phyloP scores from a whole-genome alignment of 2,329 filamentous ascomycete species.

The Purpureocillium takamizusanense region DNA sequence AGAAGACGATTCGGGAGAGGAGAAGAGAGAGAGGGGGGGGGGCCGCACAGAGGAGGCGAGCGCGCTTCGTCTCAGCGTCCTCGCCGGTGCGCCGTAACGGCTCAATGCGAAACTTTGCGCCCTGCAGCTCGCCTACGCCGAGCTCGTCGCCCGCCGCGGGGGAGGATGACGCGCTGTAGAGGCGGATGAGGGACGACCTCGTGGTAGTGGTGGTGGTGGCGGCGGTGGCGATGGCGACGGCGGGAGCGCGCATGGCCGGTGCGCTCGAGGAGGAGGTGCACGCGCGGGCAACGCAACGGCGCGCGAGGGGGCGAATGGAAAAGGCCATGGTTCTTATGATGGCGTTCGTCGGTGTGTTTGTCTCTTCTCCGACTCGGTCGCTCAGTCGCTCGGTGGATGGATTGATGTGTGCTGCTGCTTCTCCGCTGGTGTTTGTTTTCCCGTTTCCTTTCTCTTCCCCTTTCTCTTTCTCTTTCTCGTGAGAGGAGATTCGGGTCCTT shows the following conservation, averaged over 20 bases:
- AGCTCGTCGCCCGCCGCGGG: slow-evolving; percentile 41
- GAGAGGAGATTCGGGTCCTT: too few relatives aligned
- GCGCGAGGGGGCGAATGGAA: slow-evolving; percentile 9
- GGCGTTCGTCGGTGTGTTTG: too few relatives aligned
- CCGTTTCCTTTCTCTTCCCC: too few relatives aligned
- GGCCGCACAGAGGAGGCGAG: slow-evolving; percentile 63
- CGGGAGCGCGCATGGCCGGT: too few relatives aligned
- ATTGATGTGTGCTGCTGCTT: too few relatives aligned
- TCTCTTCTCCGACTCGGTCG: too few relatives aligned
- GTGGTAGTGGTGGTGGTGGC: too few relatives aligned
- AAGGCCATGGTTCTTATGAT: slow-evolving; percentile 4
- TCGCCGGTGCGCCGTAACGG: slow-evolving; percentile 81
- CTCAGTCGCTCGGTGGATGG: too few relatives aligned
- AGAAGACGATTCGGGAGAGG: slow-evolving; percentile 4
- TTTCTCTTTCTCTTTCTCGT: too few relatives aligned
- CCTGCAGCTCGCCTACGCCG: slow-evolving; percentile 78
- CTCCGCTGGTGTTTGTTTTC: too few relatives aligned
- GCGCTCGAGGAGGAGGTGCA: background rate
- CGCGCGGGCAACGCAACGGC: slow-evolving; percentile 3
- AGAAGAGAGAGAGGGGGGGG: slow-evolving; percentile 2
- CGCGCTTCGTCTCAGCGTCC: slow-evolving; percentile 76
- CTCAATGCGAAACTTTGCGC: slow-evolving; percentile 78
- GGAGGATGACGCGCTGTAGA: background rate
- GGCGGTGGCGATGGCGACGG: too few relatives aligned
- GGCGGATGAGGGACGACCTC: too few relatives aligned